phyloP scores from a whole-genome alignment of 352 stramenopile species.

The Peronospora destructor region DNA sequence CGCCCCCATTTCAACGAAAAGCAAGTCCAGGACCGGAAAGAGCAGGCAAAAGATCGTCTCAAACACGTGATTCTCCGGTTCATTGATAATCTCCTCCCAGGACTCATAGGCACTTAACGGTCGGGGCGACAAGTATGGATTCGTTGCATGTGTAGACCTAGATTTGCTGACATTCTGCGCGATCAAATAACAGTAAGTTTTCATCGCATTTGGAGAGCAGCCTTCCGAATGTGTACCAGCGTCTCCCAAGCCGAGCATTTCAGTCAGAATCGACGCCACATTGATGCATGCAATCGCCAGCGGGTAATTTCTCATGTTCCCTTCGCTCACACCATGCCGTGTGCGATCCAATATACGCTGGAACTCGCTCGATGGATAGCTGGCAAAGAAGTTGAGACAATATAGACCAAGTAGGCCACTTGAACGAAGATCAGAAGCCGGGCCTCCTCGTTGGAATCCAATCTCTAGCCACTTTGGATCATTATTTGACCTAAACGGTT shows the following conservation, averaged over 20 bases:
- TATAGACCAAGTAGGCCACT: slow-evolving; percentile 81
- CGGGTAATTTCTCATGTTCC: slow-evolving; percentile 86
- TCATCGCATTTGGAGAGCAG: slow-evolving; percentile 60
- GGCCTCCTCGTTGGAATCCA: slow-evolving; percentile 75
- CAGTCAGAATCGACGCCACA: slow-evolving; percentile 59
- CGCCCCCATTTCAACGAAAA: slow-evolving; percentile 84
- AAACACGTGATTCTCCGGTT: slow-evolving; percentile 76
- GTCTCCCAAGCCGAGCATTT: slow-evolving; percentile 72
- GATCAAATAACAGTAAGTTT: slow-evolving; percentile 71
- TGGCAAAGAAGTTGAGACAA: slow-evolving; percentile 80
- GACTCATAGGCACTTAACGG: slow-evolving; percentile 40
- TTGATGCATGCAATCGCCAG: slow-evolving; percentile 86
- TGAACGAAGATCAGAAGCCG: slow-evolving; percentile 72
- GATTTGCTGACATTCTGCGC: slow-evolving; percentile 36
- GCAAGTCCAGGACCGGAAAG: slow-evolving; percentile 70
- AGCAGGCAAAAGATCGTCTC: slow-evolving; percentile 81
- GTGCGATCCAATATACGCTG: slow-evolving; percentile 66
- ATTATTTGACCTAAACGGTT: slow-evolving; percentile 62
- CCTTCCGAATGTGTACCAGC: slow-evolving; percentile 70
- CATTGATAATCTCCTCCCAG: slow-evolving; percentile 68
- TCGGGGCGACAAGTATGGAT: slow-evolving; percentile 29
- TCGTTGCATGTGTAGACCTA: slow-evolving; percentile 16
- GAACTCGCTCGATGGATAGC: slow-evolving; percentile 53
- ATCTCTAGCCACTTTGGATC: slow-evolving; percentile 77
- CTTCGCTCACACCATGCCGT: slow-evolving; percentile 74